phyloP scores from a whole-genome alignment of 257 asterid species.

The Jacaranda mimosifolia region DNA sequence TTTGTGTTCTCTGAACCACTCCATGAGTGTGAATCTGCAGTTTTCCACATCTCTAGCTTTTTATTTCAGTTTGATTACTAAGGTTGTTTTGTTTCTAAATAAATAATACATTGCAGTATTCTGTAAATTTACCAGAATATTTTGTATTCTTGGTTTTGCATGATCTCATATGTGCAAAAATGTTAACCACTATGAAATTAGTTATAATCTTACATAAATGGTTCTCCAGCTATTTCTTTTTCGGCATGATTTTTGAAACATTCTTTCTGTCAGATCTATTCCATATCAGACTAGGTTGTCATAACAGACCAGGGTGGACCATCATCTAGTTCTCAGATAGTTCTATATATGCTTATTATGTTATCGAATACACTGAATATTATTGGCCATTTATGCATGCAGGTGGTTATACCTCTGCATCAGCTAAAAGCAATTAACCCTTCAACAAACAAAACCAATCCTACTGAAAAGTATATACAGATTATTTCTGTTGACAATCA shows the following conservation, averaged over 20 bases:
- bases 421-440: conserved; percentile 86
- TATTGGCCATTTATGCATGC: conserved; percentile 23
- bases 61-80: not conserved
- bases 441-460: conserved; percentile 68
- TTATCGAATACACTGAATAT: conserved; percentile 17
- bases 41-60: not conserved
- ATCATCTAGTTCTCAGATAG: not conserved
- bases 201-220: not conserved
- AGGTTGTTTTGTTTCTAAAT: not conserved
- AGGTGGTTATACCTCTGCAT: conserved; percentile 82
- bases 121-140: not conserved
- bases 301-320: not conserved
- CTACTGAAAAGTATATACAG: conserved; percentile 88
- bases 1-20: not conserved
- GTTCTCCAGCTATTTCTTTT: not conserved
- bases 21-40: conserved; percentile 5
- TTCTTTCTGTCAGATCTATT: conserved; percentile 13
- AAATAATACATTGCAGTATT: not conserved
- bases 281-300: conserved; percentile 2
- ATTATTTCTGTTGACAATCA: conserved; percentile 83
- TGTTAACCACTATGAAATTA: not conserved
- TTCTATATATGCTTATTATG: not conserved
- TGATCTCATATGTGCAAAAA: conserved; percentile 3
- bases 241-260: not conserved
- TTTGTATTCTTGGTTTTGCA: not conserved